Evolutionary conservation across 2,329 filamentous ascomycete species (phyloP).

Genomic region (Cadophora sp.): DNA sequence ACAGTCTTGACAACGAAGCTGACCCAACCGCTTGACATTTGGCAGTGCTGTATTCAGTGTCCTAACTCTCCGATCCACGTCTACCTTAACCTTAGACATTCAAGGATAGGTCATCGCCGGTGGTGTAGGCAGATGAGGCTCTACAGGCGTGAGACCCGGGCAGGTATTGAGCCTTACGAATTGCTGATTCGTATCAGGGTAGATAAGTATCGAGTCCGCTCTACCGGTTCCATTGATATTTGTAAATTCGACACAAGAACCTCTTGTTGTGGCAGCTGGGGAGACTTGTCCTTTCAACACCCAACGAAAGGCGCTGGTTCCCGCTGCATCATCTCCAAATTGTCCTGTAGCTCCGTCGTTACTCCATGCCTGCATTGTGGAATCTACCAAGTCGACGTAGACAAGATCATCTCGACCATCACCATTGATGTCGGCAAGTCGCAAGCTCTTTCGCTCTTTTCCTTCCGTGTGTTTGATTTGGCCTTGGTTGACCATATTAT

Average conservation of each 20-base stretch:
- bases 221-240: conserved; percentile 15
- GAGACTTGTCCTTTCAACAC: neutral
- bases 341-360: conserved; percentile 15
- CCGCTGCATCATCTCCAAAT: conserved; percentile 5
- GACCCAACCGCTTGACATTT: neutral
- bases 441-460: conserved; percentile 12
- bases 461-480: conserved; percentile 20
- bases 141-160: neutral
- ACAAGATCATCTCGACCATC: conserved; percentile 15
- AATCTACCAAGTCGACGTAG: conserved; percentile 4
- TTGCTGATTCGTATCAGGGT: conserved; percentile 15
- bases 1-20: too few species aligned
- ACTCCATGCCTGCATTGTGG: neutral
- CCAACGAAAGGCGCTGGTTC: conserved; percentile 14
- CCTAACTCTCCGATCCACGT: neutral
- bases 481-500: conserved; percentile 6
- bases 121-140: conserved; percentile 2
- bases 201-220: conserved; percentile 15
- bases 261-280: neutral
- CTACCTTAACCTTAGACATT: neutral
- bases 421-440: conserved; percentile 19
- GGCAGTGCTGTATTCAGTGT: neutral
- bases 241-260: conserved; percentile 12
- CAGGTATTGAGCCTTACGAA: conserved; percentile 14
- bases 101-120: conserved; percentile 10